Percentiles rank a stretch among this genome's conserved stretches.
Conservation (phyloP, 73 alveolate genomes). For the Paraurostyla sp. region DNA sequence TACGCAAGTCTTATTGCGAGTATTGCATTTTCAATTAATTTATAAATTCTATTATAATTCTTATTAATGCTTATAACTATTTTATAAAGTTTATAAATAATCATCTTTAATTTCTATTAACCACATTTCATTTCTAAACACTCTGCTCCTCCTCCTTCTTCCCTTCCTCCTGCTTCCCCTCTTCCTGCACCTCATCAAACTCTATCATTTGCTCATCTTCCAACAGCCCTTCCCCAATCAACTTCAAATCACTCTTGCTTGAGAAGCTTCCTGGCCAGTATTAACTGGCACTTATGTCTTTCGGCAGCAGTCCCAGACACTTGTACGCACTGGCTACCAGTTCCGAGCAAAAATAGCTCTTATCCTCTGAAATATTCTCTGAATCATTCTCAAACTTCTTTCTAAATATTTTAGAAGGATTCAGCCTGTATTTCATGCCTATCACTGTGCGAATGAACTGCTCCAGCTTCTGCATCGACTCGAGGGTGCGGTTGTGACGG, state of each 20-base stretch:
- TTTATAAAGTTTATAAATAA: neutral
- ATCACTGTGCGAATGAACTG: conserved; percentile 66
- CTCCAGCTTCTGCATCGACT: conserved; percentile 67
- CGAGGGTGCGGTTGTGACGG: conserved; percentile 69
- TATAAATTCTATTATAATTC: too few relatives aligned
- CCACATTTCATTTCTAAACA: neutral
- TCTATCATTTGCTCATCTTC: conserved; percentile 13
- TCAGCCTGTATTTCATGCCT: conserved; percentile 73
- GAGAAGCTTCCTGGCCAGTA: conserved; percentile 85
- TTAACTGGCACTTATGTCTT: conserved; percentile 66
- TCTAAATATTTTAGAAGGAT: conserved; percentile 65
- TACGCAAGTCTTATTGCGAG: neutral
- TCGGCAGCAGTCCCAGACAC: conserved; percentile 79
- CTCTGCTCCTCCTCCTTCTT: neutral
- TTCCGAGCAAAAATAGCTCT: conserved; percentile 82
- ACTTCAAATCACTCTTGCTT: conserved; percentile 11
- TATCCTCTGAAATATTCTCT: conserved; percentile 59
- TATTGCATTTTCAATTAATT: conserved; percentile 12
- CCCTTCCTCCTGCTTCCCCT: conserved; percentile 7
- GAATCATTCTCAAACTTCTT: conserved; percentile 56
- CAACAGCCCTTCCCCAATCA: neutral
- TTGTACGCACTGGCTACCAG: conserved; percentile 81
- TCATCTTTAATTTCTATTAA: neutral
- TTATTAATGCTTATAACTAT: neutral
- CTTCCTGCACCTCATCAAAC: conserved; percentile 26